phyloP scores from a whole-genome alignment of 441 rosid species.

The Omphalea diandra region DNA sequence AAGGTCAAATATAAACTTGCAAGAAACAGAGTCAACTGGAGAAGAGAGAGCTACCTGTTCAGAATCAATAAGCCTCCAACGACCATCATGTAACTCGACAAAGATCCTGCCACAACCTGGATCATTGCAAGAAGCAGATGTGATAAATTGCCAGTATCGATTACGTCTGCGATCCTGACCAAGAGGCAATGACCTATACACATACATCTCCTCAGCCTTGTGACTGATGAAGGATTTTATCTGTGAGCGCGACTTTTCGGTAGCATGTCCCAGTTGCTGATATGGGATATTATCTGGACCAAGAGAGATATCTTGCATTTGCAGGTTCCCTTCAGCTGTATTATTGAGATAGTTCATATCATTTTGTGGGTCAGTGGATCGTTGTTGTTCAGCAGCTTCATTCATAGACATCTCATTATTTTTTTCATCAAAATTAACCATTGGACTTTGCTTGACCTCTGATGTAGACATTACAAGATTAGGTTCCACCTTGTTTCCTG shows the following conservation, averaged over 20 bases:
- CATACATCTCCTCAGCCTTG: constrained; percentile 78
- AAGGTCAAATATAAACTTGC: neutral
- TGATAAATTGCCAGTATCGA: constrained; percentile 77
- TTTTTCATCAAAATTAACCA: constrained; percentile 33
- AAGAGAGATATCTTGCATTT: constrained; percentile 49
- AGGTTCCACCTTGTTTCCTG: constrained; percentile 45
- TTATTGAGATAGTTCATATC: constrained; percentile 35
- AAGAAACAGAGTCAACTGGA: neutral
- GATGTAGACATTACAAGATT: constrained; percentile 32
- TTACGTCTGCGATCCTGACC: constrained; percentile 90
- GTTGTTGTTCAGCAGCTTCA: constrained; percentile 37
- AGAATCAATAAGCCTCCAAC: constrained; percentile 78
- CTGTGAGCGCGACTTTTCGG: constrained; percentile 68
- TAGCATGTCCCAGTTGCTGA: constrained; percentile 58
- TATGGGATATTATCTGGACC: constrained; percentile 49
- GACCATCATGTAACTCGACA: constrained; percentile 68
- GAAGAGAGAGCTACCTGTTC: constrained; percentile 47
- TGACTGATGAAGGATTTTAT: constrained; percentile 72
- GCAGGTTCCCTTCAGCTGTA: constrained; percentile 48
- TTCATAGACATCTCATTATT: constrained; percentile 27
- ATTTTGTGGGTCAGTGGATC: constrained; percentile 38
- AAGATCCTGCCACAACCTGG: constrained; percentile 87
- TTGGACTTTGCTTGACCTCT: constrained; percentile 52
- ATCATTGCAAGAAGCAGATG: constrained; percentile 66
- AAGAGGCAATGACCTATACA: constrained; percentile 75